Base-by-base conservation (phyloP, 2,329 filamentous ascomycete genomes). In the Penicillium sp. region DNA sequence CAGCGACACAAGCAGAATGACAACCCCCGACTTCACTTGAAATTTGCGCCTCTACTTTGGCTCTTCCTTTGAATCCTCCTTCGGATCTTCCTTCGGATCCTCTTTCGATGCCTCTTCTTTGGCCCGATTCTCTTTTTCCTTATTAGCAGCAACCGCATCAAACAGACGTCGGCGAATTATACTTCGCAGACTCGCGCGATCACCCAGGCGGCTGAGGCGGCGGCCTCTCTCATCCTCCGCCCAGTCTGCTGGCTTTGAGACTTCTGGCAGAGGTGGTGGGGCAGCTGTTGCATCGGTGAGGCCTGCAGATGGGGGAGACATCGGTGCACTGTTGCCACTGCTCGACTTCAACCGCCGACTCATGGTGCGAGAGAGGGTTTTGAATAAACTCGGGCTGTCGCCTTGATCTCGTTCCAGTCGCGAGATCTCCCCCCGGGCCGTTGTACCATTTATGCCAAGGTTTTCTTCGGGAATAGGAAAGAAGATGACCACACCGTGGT, bases 401-500 rank as follows among this genome's bases (percentile, higher is more conserved):
- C 69, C 66, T 2, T 60, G 64, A 26, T 68, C 63, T 42, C 64
- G 67, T 55, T 72, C 71, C 43, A 75, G 52, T 20, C 78, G 75
- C 36, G 84, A 77, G 30, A 86, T 77, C 51, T 85, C 79, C 9
- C 79, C 77, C 12, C 77, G 70, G 11, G 85, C 68, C 0, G 85
- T 94, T 47, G 71, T 79, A 8, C 85, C 82, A 36, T 81, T 80
- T 35, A 73, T 80, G 0, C 83, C 86, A 11, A 85, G 65, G 45
- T 83, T 82, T 39, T 86, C 82, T 52, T 90, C 85, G 0, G 74
- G 61, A 3, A 86, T 75, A 1, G 82, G 68, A 5, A 79, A 65
- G 53, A 90, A 95, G 22, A 80, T 79, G 39, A 95, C 65, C 22
- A 88, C 72, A 1, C 88, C 87, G 26, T 85, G 75, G 1, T 76